These are phyloP conservation scores for Russula sp. DNA, from an alignment of 768 basidiomycete genomes.

Conservation along the genomic window DNA sequence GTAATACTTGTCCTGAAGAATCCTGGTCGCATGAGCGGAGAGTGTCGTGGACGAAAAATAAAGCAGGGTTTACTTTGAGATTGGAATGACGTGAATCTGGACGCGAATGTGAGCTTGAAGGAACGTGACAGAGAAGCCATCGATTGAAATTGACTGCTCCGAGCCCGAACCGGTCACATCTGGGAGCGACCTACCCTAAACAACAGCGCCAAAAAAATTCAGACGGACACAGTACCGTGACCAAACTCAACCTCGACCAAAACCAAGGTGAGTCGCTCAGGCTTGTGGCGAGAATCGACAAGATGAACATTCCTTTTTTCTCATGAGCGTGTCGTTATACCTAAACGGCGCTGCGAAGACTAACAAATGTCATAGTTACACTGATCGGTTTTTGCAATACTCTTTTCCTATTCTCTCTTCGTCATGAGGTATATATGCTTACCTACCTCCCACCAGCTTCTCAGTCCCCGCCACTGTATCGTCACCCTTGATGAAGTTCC, in stretches of 20 bases:
- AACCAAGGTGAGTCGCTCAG: slow-evolving; percentile 19
- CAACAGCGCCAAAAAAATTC: background rate
- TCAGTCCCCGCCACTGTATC: slow-evolving; percentile 14
- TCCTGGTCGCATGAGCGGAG: slow-evolving; percentile 4
- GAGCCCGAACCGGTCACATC: background rate
- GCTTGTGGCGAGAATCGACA: slow-evolving; percentile 27
- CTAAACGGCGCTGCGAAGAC: slow-evolving; percentile 51
- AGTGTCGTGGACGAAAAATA: background rate
- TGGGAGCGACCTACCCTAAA: slow-evolving; percentile 24
- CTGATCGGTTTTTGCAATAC: slow-evolving; percentile 53
- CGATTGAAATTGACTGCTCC: background rate
- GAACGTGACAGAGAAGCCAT: background rate
- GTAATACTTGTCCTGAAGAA: slow-evolving; percentile 14
- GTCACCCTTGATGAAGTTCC: background rate
- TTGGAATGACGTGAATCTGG: background rate
- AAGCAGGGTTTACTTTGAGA: background rate
- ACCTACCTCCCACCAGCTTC: background rate
- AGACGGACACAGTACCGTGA: background rate
- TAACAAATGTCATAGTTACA: slow-evolving; percentile 82
- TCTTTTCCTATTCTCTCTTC: slow-evolving; percentile 20
- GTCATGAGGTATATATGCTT: background rate
- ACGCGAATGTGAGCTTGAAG: background rate
- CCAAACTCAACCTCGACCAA: background rate
- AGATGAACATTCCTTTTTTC: slow-evolving; percentile 52
- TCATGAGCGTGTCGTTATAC: slow-evolving; percentile 48